Evolutionary conservation across 305 asterid genomes (phyloP).

Genomic region (Rubia peregrina): DNA sequence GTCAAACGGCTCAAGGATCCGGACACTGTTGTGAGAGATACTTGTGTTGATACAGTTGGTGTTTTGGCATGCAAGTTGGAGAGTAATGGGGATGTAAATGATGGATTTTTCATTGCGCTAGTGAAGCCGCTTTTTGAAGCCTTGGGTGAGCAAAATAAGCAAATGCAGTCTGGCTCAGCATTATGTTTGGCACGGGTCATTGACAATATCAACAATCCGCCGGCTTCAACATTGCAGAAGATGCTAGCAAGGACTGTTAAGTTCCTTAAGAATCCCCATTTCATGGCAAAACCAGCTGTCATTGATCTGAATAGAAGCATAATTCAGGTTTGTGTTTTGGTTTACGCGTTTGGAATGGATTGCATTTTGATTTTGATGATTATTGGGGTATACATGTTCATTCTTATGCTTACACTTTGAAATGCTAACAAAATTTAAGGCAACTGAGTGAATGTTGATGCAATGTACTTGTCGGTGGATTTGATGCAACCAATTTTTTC

Average conservation of each 20-base stretch:
- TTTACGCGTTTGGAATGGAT: not conserved
- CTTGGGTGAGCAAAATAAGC: constrained; percentile 84
- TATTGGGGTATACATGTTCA: not conserved
- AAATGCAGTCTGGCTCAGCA: constrained; percentile 80
- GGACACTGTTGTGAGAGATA: constrained; percentile 81
- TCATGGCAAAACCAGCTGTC: constrained; percentile 93
- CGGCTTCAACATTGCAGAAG: constrained; percentile 72
- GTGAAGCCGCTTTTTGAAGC: constrained; percentile 96
- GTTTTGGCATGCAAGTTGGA: constrained; percentile 72
- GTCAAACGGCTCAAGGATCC: constrained; percentile 89
- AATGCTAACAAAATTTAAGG: not conserved
- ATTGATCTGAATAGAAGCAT: constrained; percentile 89
- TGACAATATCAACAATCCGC: constrained; percentile 72
- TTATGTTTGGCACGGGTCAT: constrained; percentile 80
- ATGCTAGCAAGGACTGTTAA: constrained; percentile 74
- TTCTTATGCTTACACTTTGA: not conserved
- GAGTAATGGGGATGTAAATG: constrained; percentile 43
- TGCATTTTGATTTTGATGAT: not conserved
- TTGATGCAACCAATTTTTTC: not conserved
- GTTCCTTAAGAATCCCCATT: constrained; percentile 85
- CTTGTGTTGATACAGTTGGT: constrained; percentile 74
- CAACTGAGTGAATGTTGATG: not conserved
- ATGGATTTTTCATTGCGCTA: constrained; percentile 50
- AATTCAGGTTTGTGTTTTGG: constrained; percentile 53
- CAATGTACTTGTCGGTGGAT: not conserved